Evolutionary conservation across 306 rosid species (phyloP).

Genomic region (Elaeagnus macrophylla): DNA sequence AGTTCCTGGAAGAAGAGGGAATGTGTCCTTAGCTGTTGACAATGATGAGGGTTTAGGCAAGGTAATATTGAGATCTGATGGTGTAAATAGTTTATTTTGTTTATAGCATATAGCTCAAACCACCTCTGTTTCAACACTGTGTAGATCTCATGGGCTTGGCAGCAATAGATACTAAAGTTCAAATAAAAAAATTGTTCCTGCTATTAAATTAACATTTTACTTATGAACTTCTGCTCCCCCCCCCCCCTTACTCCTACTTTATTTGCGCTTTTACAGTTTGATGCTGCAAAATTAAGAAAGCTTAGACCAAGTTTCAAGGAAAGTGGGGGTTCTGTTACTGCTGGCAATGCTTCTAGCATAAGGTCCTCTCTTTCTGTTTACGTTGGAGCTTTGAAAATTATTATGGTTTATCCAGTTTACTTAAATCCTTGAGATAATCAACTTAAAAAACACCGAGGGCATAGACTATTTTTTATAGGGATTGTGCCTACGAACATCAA

Average conservation of each 20-base stretch:
- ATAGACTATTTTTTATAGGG: background rate
- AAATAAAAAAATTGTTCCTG: too few species aligned
- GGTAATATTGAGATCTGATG: conserved; percentile 36
- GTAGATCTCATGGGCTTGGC: too few species aligned
- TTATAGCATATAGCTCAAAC: too few species aligned
- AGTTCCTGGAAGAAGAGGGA: conserved; percentile 61
- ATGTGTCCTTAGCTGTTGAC: conserved; percentile 54
- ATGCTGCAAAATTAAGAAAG: conserved; percentile 69
- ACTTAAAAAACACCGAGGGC: background rate
- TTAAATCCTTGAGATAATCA: background rate
- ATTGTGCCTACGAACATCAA: background rate
- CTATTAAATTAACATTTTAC: background rate
- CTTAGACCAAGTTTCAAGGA: conserved; percentile 79
- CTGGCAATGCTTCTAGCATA: conserved; percentile 88
- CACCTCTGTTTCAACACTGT: too few species aligned
- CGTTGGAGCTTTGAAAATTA: background rate
- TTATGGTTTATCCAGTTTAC: background rate
- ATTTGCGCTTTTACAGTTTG: conserved; percentile 47
- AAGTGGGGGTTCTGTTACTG: conserved; percentile 77
- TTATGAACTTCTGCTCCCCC: too few species aligned
- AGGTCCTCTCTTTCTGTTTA: conserved; percentile 34
- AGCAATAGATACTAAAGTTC: too few species aligned
- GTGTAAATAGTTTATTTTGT: background rate
- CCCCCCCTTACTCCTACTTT: too few species aligned
- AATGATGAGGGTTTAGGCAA: conserved; percentile 80